Conservation (phyloP, 2,329 filamentous ascomycete genomes). For the Colletotrichum tropicicola region DNA sequence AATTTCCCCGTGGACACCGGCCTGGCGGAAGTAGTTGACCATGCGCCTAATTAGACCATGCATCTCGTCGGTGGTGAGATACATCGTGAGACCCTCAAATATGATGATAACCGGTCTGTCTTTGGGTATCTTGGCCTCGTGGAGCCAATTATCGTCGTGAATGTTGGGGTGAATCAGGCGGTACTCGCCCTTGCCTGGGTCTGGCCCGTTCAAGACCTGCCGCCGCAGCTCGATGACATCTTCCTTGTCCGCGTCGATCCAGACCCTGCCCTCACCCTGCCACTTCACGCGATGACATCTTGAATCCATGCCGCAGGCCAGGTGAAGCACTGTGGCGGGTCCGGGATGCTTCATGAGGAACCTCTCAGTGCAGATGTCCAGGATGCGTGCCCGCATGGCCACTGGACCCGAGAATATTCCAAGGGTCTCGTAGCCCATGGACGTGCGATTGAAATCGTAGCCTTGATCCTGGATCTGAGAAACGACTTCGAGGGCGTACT, state of each 20-base stretch:
- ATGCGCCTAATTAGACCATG: conserved; percentile 35
- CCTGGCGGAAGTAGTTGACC: conserved; percentile 35
- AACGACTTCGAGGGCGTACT: conserved; percentile 21
- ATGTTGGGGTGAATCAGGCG: conserved; percentile 34
- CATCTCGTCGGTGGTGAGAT: conserved; percentile 36
- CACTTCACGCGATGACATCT: conserved; percentile 35
- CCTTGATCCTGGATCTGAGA: conserved; percentile 8
- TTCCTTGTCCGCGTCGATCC: conserved; percentile 46
- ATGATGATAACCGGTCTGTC: conserved; percentile 42
- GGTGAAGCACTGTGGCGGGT: conserved; percentile 38
- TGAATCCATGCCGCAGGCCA: conserved; percentile 42
- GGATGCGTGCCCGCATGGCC: conserved; percentile 19
- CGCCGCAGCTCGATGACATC: conserved; percentile 43
- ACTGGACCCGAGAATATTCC: not conserved
- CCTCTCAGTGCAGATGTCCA: conserved; percentile 35
- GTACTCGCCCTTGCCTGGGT: conserved; percentile 33
- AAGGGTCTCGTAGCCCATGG: not conserved
- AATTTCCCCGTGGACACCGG: conserved; percentile 33
- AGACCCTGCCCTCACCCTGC: conserved; percentile 34
- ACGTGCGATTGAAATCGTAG: conserved; percentile 20
- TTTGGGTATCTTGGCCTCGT: conserved; percentile 34
- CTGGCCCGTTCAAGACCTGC: conserved; percentile 34
- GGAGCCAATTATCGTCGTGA: conserved; percentile 40
- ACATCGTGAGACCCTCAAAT: conserved; percentile 43
- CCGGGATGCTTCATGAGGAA: conserved; percentile 36